Conservation (phyloP, 441 rosid genomes). For the Biscutella laevigata region DNA sequence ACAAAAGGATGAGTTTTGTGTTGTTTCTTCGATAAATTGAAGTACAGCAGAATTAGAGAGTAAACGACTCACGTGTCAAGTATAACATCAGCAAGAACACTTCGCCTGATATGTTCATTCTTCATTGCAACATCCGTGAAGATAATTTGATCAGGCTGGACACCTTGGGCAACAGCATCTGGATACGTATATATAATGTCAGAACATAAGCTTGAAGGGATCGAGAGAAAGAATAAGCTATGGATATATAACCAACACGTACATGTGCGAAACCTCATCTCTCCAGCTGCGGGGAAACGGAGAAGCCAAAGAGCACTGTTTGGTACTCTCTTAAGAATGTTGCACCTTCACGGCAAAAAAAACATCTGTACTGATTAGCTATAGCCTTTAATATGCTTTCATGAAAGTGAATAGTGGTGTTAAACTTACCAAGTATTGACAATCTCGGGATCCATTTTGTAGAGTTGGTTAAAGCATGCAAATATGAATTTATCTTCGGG, state of each 20-base stretch:
- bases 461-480: conserved; percentile 97
- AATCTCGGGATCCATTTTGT: conserved; percentile 99
- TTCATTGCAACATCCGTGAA: conserved; percentile 99
- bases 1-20: not conserved
- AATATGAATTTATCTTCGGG: conserved; percentile 95
- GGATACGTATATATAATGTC: conserved; percentile 20
- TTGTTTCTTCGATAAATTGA: not conserved
- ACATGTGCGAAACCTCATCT: conserved; percentile 83
- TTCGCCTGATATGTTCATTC: conserved; percentile 85
- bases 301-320: conserved; percentile 98
- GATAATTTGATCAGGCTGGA: conserved; percentile 83
- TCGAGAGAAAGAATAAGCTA: not conserved
- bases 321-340: conserved; percentile 91
- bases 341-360: conserved; percentile 54
- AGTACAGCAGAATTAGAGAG: not conserved
- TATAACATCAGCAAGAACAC: conserved; percentile 90
- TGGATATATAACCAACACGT: conserved; percentile 25
- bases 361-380: not conserved
- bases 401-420: not conserved
- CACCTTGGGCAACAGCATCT: conserved; percentile 89
- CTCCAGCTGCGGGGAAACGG: conserved; percentile 98
- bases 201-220: not conserved
- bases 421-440: conserved; percentile 69
- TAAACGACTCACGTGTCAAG: conserved; percentile 67
- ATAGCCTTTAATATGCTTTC: not conserved